Base-by-base conservation (phyloP, 2,329 filamentous ascomycete species). In the Gaeumannomyces sp. region DNA sequence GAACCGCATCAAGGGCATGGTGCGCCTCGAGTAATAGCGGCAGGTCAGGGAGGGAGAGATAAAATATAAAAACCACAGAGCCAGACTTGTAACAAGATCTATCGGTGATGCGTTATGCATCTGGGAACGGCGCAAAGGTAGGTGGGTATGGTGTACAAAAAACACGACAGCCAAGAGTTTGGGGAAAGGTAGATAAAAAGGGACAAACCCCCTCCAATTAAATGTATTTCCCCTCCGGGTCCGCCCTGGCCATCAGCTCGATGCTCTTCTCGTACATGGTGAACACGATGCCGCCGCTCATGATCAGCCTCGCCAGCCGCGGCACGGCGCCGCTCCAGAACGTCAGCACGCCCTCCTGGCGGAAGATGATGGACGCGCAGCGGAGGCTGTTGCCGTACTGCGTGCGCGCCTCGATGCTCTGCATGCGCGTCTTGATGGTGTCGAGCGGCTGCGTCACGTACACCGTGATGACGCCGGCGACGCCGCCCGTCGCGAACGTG, bases 231-330 rank as follows among this genome's bases (percentile, higher is more conserved):
- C 88, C 87, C 72, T 96, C 85, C 0, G 95, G 95, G 75, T 99
- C 95, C 63, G 93, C 66, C 72, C 75, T 82, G 71, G 92, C 86
- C 81, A 99, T 87, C 65, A 93, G 72, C 64, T 97, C 94, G 81
- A 98, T 98, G 66, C 89, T 91, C 84, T 97, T 97, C 80, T 98
- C 94, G 75, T 97, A 95, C 89, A 98, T 96, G 28, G 95, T 96
- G 74, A 99, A 99, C 57, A 99, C 95, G 73, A 99, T 97, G 25
- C 95, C 95, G 65, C 95, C 95, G 73, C 93, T 97, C 76, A 98
- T 77, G 58, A 97, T 90, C 70, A 99, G 76, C 65, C 95, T 83
- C 29, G 88, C 94, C 72, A 99, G 77, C 64, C 95, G 83, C 1
- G 95, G 95, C 70, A 98, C 73, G 28, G 95, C 94, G 31, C 95